phyloP scores from a whole-genome alignment of 2,329 filamentous ascomycete species.

The Amylocarpus encephaloides region DNA sequence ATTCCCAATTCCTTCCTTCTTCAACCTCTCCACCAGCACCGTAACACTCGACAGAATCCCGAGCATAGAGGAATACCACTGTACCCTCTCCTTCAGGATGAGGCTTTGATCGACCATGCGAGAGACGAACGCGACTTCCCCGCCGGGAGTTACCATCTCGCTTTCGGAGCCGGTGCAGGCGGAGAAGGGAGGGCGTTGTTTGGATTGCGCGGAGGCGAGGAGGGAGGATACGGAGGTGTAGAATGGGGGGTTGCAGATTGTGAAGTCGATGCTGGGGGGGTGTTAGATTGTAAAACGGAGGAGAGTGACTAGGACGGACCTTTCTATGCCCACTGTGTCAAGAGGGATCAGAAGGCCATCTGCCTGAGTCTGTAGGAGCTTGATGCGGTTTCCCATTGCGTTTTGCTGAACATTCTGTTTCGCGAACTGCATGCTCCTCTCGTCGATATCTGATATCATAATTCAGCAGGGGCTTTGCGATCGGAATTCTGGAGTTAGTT shows the following conservation, averaged over 20 bases:
- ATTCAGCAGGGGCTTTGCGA: conserved; percentile 25
- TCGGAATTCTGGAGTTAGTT: not conserved
- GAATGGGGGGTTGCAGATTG: conserved; percentile 94
- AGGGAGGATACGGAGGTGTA: conserved; percentile 72
- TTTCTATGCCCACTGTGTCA: conserved; percentile 41
- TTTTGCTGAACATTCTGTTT: conserved; percentile 63
- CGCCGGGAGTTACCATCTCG: conserved; percentile 81
- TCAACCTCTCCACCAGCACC: conserved; percentile 51
- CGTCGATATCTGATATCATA: conserved; percentile 60
- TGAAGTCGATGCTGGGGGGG: conserved; percentile 60
- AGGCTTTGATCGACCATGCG: conserved; percentile 67
- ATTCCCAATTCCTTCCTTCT: conserved; percentile 59
- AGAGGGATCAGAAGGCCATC: conserved; percentile 53
- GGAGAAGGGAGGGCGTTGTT: conserved; percentile 62
- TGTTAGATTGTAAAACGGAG: conserved; percentile 10
- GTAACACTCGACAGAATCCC: conserved; percentile 70
- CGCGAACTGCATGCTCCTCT: conserved; percentile 60
- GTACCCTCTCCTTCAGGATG: conserved; percentile 50
- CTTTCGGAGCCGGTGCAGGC: conserved; percentile 69
- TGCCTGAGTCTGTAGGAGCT: conserved; percentile 48
- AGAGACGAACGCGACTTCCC: conserved; percentile 68
- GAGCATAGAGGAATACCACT: conserved; percentile 90
- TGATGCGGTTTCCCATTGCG: conserved; percentile 55
- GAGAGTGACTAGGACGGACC: conserved; percentile 16
- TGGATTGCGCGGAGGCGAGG: conserved; percentile 54